Percentiles rank a stretch among this genome's conserved stretches.
Conservation (phyloP, 2,329 filamentous ascomycete species). For the Monilinia polystroma region DNA sequence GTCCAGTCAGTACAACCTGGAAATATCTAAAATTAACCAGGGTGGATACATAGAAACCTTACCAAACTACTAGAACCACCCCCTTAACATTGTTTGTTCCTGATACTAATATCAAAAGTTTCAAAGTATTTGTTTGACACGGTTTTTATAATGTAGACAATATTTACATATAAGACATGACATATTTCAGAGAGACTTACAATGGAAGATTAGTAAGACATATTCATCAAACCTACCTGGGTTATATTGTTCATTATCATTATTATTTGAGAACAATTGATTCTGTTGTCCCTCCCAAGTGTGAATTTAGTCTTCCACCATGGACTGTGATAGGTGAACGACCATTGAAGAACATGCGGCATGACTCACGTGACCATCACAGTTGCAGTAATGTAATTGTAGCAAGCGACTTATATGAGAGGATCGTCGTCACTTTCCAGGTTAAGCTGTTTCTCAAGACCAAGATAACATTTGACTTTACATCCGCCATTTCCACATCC, state of each 20-base stretch:
- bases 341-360: constrained; percentile 9
- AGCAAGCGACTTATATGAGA: constrained; percentile 11
- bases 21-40: constrained; percentile 20
- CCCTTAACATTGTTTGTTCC: background rate
- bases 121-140: background rate
- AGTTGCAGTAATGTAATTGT: background rate
- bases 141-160: too few species aligned
- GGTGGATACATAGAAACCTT: background rate
- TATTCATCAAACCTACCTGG: background rate
- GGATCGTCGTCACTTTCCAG: constrained; percentile 24
- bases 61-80: constrained; percentile 5
- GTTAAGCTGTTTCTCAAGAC: constrained; percentile 18
- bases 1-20: too few species aligned
- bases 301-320: background rate
- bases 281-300: background rate
- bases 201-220: constrained; percentile 1
- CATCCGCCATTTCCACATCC: background rate
- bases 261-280: background rate
- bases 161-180: too few species aligned
- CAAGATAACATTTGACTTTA: constrained; percentile 21
- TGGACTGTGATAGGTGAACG: background rate
- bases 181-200: background rate
- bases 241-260: background rate
- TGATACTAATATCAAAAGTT: constrained; percentile 11
- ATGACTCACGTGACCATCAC: constrained; percentile 17